Evolutionary conservation across 805 yeast genomes (phyloP).

Genomic region (Clavispora carvajalis): DNA sequence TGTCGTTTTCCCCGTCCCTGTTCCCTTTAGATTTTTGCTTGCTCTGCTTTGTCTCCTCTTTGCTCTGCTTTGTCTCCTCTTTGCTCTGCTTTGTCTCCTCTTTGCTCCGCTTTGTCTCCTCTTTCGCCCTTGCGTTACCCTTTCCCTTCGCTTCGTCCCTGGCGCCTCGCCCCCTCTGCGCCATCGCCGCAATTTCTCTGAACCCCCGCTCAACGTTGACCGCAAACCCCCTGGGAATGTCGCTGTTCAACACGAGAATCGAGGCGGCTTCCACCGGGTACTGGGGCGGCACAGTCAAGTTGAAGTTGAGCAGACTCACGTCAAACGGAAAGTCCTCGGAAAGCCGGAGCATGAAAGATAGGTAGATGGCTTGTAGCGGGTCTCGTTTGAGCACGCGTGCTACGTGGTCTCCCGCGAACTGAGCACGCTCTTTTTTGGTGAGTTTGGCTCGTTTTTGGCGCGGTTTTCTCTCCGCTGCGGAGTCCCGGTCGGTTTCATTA

Average conservation of each 20-base stretch:
- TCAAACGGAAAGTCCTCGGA: slow-evolving; percentile 76
- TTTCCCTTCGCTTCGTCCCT: too few species aligned
- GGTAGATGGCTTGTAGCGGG: slow-evolving; percentile 23
- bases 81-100: not conserved
- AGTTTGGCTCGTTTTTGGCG: slow-evolving; percentile 1
- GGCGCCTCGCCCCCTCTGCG: slow-evolving; percentile 1
- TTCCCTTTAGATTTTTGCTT: slow-evolving; percentile 9
- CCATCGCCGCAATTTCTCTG: slow-evolving; percentile 34
- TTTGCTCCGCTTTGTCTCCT: too few species aligned
- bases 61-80: not conserved
- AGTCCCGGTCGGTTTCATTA: too few species aligned
- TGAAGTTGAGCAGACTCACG: slow-evolving; percentile 46
- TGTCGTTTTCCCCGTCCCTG: slow-evolving; percentile 17
- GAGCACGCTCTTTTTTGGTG: slow-evolving; percentile 8
- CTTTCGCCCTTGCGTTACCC: too few species aligned
- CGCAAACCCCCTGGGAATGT: slow-evolving; percentile 65
- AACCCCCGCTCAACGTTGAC: slow-evolving; percentile 66
- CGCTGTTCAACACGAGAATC: slow-evolving; percentile 55
- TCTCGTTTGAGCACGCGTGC: slow-evolving; percentile 9
- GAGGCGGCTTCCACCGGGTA: slow-evolving; percentile 52
- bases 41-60: not conserved
- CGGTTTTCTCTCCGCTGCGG: slow-evolving; percentile 1
- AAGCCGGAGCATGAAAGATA: slow-evolving; percentile 46
- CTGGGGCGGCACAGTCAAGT: slow-evolving; percentile 47
- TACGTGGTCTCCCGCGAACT: slow-evolving; percentile 9